Base-by-base conservation (phyloP, 2,329 filamentous ascomycete species). In the Cordyceps javanica region DNA sequence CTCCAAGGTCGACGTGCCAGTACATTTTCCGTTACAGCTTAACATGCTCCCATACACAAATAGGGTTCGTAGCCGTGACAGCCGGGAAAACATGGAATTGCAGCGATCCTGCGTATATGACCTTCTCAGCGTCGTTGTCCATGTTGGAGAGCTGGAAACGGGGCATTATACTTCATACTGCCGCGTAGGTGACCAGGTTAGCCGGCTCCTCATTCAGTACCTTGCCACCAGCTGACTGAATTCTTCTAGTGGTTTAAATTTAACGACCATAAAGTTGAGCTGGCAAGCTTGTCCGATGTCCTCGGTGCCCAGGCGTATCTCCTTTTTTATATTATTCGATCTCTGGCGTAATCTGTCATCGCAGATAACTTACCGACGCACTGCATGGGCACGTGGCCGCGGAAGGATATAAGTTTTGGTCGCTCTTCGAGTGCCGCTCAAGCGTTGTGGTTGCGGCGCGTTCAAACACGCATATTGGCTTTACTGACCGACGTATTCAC, bases 131-230 rank as follows among this genome's bases (percentile, higher is more conserved):
- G 92, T 96, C 3, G 88, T 97, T 23, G 92, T 96, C 39, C 93
- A 97, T 68, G 90, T 95, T 60, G 93, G 93, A 53, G 91, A 93
- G 71, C 88, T 97, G 58, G 91, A 97, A 66, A 91, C 90, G 1
- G 93, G 92, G 16, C 91, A 97, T 69, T 97, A 96, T 67, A 86
- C 92, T 58, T 90, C 88, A n/a, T 97, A 95, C 70, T 91, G 89
- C 60, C 79, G 90, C 48, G 88, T 93, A 59, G 89, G 87, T 5
- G 88, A 90, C 57, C 83, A 89, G 77, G 73, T 74, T 64, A 60
- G 65, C 49, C 44, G 39, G 26, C 2, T 10, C 25, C 13, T 6
- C 19, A 36, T 36, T 54, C 13, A 39, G 13, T 19, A 36, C 39
- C 16, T 26, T 46, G 34, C 34, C 53, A n/a, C 23, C 3, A 55